Base-by-base conservation (phyloP, 1,284 basidiomycete species). In the Marasmius tenuissimus region DNA sequence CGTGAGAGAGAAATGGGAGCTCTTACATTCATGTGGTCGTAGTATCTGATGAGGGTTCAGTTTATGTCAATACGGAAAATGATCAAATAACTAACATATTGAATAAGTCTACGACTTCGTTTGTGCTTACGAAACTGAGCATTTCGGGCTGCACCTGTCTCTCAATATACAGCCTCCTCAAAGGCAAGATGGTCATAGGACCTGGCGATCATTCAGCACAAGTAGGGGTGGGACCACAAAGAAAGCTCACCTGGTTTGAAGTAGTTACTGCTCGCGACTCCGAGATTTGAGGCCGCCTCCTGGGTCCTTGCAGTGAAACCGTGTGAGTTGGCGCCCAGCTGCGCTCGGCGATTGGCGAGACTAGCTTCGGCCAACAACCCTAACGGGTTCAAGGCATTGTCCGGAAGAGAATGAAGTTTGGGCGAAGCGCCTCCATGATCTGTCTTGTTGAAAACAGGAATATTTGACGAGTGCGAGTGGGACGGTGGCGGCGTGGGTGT, bases 311-410 rank as follows among this genome's bases (percentile, higher is more conserved):
- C 81, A 10, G 75, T 70, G 49, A 83, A 69, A 0, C 73, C 77
- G 38, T 68, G 74, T 1, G 76, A 68, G 35, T 77, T 73, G 3
- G 75, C 71, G 0, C 76, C 77, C 27, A 83, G 52, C 8, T 54
- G 77, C 4, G 85, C 85, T 40, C 87, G 84, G 0, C 92, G 86
- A 70, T 96, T 97, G 7, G 94, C 93, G 18, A 97, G 77, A 70
- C 92, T 94, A 0, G 95, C 93, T 74, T 97, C 95, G 0, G 94
- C 96, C 14, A 97, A 81, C 0, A 98, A 79, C 6, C 96, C 96
- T 8, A 97, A 79, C 1, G 96, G 96, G 62, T 96, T 97, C 22
- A 97, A 78, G 0, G 91, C 82, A 69, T 97, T 96, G 73, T 97
- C 95, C 0, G 96, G 96, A 4, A 98, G 78, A 0, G 88, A 93